Conservation (phyloP, 495 filamentous ascomycete genomes). For the Podospora anserina region DNA sequence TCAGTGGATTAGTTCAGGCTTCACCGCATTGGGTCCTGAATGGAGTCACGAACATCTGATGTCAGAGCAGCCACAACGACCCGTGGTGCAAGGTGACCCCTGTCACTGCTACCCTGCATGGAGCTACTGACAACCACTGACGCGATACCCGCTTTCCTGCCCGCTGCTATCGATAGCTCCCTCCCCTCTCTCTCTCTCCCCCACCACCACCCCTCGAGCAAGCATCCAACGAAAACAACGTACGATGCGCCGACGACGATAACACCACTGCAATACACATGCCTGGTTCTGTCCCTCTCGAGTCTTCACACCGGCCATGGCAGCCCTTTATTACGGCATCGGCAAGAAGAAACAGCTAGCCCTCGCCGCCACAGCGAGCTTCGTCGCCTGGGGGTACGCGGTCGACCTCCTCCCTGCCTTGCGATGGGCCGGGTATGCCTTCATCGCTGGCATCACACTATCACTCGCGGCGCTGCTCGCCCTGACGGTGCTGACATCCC, state of each 20-base stretch:
- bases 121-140: neutral
- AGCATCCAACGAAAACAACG: conserved; percentile 31
- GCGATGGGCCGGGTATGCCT: conserved; percentile 77
- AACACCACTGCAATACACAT: conserved; percentile 9
- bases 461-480: conserved; percentile 51
- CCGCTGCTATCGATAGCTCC: conserved; percentile 13
- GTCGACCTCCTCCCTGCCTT: conserved; percentile 75
- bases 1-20: too few relatives aligned
- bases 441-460: conserved; percentile 62
- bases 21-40: too few relatives aligned
- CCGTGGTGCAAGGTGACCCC: neutral
- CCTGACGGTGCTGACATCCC: conserved; percentile 56
- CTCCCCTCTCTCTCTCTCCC: neutral
- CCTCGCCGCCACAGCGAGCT: conserved; percentile 63
- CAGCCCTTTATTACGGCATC: conserved; percentile 61
- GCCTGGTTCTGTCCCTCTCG: conserved; percentile 18
- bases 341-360: conserved; percentile 62
- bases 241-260: conserved; percentile 41
- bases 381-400: conserved; percentile 81
- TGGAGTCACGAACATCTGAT: neutral
- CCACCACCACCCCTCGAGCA: conserved; percentile 7
- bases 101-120: neutral
- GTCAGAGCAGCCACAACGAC: neutral
- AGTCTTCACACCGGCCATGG: conserved; percentile 58
- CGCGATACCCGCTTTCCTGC: neutral